phyloP scores from a whole-genome alignment of 768 basidiomycete genomes.

The Cytidiella melzeri region DNA sequence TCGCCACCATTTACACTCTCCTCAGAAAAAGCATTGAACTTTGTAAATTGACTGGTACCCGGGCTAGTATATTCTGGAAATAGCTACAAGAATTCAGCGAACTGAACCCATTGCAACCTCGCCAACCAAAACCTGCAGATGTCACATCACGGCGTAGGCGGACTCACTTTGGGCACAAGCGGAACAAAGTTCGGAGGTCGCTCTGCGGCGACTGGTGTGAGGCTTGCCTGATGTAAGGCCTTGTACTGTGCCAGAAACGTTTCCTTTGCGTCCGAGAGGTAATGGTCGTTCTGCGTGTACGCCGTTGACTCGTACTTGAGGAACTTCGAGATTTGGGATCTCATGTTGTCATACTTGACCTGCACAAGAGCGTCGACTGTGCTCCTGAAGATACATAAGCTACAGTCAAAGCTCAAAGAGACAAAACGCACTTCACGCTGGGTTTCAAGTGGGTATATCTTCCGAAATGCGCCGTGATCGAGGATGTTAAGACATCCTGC shows the following conservation, averaged over 20 bases:
- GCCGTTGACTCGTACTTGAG: slow-evolving; percentile 19
- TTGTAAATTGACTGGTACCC: too few relatives aligned
- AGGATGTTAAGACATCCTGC: slow-evolving; percentile 23
- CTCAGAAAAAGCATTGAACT: too few relatives aligned
- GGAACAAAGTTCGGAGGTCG: too few relatives aligned
- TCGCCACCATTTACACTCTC: too few relatives aligned
- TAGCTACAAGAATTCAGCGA: too few relatives aligned
- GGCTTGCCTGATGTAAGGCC: too few relatives aligned
- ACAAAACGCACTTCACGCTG: slow-evolving; percentile 28
- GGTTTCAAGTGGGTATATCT: slow-evolving; percentile 32
- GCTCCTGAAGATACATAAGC: slow-evolving; percentile 6
- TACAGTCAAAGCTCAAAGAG: background rate
- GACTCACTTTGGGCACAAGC: too few relatives aligned
- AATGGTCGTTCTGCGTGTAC: slow-evolving; percentile 39
- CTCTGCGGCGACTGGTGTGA: too few relatives aligned
- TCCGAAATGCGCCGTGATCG: slow-evolving; percentile 32
- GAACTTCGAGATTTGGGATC: background rate
- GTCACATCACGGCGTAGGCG: too few relatives aligned
- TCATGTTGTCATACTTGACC: slow-evolving; percentile 2
- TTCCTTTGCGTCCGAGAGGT: slow-evolving; percentile 27
- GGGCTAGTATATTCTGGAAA: background rate
- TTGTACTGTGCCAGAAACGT: slow-evolving; percentile 34
- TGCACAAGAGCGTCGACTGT: slow-evolving; percentile 12
- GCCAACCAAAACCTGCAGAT: too few relatives aligned
- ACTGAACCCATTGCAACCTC: too few relatives aligned